These are phyloP conservation scores for Nyctanthes arbortristis DNA, from an alignment of 257 asterid species.

Conservation along the genomic window DNA sequence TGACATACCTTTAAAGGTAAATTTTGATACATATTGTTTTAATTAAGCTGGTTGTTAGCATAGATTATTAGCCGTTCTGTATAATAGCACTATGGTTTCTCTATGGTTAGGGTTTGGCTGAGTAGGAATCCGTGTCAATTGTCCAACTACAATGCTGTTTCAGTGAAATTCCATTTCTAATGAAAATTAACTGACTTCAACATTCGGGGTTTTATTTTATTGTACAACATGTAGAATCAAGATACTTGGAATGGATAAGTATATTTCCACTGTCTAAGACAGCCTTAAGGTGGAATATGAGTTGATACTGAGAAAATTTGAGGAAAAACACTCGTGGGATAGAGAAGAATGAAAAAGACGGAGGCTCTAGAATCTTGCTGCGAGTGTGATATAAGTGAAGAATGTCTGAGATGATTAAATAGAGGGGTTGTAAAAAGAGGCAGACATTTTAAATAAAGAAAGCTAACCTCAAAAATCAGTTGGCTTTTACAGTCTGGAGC, in stretches of 20 bases:
- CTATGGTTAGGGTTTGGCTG: background rate
- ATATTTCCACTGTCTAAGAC: too few species aligned
- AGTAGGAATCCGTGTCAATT: background rate
- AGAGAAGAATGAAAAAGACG: too few species aligned
- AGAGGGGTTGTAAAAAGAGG: background rate
- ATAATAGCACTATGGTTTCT: background rate
- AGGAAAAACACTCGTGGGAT: too few species aligned
- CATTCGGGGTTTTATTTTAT: background rate
- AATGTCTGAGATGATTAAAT: background rate
- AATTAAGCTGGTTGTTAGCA: background rate
- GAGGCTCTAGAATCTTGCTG: too few species aligned
- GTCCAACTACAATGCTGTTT: background rate
- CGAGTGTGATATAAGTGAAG: background rate
- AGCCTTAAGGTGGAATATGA: too few species aligned
- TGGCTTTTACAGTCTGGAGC: background rate
- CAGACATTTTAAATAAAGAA: background rate
- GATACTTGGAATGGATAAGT: too few species aligned
- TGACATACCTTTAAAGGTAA: conserved; percentile 74
- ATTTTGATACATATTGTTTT: background rate
- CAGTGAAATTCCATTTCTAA: background rate
- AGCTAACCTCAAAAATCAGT: background rate
- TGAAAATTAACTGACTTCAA: background rate
- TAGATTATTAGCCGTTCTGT: background rate
- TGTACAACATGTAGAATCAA: background rate
- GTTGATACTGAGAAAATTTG: too few species aligned